phyloP scores from a whole-genome alignment of 306 rosid species.

The Begonia masoniana region DNA sequence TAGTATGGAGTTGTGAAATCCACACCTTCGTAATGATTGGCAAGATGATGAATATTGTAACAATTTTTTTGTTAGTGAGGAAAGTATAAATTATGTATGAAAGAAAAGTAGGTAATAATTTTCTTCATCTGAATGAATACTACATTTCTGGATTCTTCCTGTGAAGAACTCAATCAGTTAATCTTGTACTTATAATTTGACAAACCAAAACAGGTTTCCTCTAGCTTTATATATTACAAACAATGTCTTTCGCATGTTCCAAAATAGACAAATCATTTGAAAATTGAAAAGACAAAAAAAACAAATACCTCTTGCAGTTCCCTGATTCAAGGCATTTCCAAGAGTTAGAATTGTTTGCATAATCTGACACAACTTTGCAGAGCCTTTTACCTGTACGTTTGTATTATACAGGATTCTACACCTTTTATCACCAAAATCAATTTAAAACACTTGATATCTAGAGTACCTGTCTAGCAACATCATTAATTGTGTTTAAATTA shows the following conservation, averaged over 20 bases:
- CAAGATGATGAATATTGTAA: no score
- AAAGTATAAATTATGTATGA: no score
- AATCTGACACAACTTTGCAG: constrained; percentile 80
- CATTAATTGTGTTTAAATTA: constrained; percentile 66
- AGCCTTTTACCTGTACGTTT: constrained; percentile 76
- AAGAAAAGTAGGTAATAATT: no score
- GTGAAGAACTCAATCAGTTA: not conserved
- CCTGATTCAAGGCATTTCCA: constrained; percentile 96
- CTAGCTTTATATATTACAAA: not conserved
- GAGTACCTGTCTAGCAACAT: constrained; percentile 79
- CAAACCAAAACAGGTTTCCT: not conserved
- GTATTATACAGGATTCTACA: constrained; percentile 3
- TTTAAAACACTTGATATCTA: constrained; percentile 10
- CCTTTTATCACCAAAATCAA: no score
- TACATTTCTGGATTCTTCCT: not conserved
- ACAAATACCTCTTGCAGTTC: constrained; percentile 77
- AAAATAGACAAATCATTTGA: no score
- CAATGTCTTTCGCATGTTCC: no score
- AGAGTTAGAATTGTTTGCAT: constrained; percentile 97
- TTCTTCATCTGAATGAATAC: no score
- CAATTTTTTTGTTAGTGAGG: no score
- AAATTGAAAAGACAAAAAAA: constrained; percentile 1
- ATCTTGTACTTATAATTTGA: not conserved
- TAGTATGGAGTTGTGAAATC: no score
- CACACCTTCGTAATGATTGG: no score